phyloP scores from a whole-genome alignment of 352 stramenopile species.

The Peronospora destructor region DNA sequence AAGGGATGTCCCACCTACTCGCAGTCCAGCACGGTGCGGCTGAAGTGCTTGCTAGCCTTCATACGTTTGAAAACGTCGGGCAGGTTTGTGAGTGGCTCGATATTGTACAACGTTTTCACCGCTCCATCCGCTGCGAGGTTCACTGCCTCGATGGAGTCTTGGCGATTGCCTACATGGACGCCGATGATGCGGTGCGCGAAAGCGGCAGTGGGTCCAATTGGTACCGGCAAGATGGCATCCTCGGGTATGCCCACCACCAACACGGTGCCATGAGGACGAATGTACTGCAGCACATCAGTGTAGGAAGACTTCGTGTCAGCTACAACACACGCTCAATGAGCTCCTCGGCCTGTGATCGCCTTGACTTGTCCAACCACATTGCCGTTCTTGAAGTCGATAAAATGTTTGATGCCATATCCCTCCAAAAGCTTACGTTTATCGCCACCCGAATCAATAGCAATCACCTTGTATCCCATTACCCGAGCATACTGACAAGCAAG shows the following conservation, averaged over 20 bases:
- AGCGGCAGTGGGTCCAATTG: constrained; percentile 3
- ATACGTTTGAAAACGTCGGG: constrained; percentile 40
- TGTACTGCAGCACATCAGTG: constrained; percentile 39
- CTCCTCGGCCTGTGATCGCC: constrained; percentile 28
- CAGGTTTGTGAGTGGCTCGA: constrained; percentile 31
- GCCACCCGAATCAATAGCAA: constrained; percentile 53
- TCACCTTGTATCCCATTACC: constrained; percentile 57
- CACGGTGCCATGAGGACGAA: constrained; percentile 54
- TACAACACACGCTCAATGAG: constrained; percentile 49
- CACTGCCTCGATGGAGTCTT: constrained; percentile 46
- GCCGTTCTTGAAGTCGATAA: constrained; percentile 58
- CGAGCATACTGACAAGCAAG: constrained; percentile 67
- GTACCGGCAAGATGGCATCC: constrained; percentile 27
- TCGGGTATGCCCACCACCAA: constrained; percentile 59
- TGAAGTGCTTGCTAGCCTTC: constrained; percentile 21
- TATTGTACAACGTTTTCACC: constrained; percentile 30
- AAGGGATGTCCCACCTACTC: constrained; percentile 14
- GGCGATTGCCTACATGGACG: constrained; percentile 46
- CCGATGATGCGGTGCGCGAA: constrained; percentile 36
- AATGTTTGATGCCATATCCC: constrained; percentile 58
- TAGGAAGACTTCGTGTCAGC: constrained; percentile 57
- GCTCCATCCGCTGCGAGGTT: constrained; percentile 34
- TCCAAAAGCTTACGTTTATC: constrained; percentile 53
- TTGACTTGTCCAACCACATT: constrained; percentile 35
- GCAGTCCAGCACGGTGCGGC: constrained; percentile 41